Percentiles rank a stretch among this genome's conserved stretches.
Evolutionary conservation across 257 asterid genomes (phyloP).

Genomic region (Solanum clarkiae): DNA sequence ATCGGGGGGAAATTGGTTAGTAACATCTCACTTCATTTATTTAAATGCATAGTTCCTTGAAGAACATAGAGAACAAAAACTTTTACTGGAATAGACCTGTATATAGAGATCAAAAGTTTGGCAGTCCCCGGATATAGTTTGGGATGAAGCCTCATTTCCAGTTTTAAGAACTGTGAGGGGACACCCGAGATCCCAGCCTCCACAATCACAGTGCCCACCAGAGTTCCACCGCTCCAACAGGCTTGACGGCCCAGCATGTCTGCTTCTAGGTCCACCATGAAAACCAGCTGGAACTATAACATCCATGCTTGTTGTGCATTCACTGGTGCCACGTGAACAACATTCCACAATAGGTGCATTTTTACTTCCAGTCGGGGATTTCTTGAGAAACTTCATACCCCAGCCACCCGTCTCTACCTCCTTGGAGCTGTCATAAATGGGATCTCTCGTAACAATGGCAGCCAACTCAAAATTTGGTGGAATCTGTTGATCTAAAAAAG

Average conservation of each 20-base stretch:
- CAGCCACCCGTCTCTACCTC: constrained; percentile 60
- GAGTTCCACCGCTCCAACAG: constrained; percentile 69
- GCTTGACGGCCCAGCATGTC: constrained; percentile 58
- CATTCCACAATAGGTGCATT: constrained; percentile 6
- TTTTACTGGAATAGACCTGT: constrained; percentile 27
- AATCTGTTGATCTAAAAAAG: constrained; percentile 4
- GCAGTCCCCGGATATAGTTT: constrained; percentile 30
- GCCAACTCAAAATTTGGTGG: constrained; percentile 64
- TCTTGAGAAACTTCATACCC: constrained; percentile 86
- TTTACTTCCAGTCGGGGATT: constrained; percentile 2
- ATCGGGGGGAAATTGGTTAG: background rate
- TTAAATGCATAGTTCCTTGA: background rate
- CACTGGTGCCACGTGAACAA: constrained; percentile 18
- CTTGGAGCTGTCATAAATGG: constrained; percentile 16
- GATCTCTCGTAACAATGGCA: constrained; percentile 55
- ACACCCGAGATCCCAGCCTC: constrained; percentile 96
- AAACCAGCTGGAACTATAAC: constrained; percentile 64
- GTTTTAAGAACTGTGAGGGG: constrained; percentile 52
- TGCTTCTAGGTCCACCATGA: constrained; percentile 75
- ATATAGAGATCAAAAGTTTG: constrained; percentile 51
- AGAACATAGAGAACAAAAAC: background rate
- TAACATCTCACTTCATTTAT: background rate
- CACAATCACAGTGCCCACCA: constrained; percentile 84
- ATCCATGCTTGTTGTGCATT: constrained; percentile 57
- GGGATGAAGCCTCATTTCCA: constrained; percentile 6